Evolutionary conservation across 257 asterid species (phyloP).

Genomic region (Solanum sitiens): DNA sequence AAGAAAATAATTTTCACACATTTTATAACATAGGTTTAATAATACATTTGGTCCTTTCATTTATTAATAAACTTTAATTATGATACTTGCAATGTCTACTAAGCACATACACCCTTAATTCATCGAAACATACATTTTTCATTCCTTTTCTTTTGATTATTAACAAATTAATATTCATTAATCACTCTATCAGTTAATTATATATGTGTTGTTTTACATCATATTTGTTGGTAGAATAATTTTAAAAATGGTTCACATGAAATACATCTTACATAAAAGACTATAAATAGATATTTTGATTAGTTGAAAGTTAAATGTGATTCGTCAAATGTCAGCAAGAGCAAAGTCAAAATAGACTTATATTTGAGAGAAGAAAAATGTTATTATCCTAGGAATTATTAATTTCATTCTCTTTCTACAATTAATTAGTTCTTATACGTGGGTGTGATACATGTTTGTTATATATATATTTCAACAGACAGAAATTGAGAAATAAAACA

Average conservation of each 20-base stretch:
- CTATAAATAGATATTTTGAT: too few species aligned
- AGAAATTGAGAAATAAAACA: conserved; percentile 37
- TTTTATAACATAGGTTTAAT: neutral
- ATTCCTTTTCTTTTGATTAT: neutral
- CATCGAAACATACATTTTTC: neutral
- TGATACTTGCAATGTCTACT: too few species aligned
- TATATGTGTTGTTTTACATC: neutral
- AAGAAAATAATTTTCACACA: neutral
- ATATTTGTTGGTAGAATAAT: neutral
- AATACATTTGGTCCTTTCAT: neutral
- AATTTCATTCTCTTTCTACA: neutral
- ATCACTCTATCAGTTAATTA: neutral
- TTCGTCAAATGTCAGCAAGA: neutral
- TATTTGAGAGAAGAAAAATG: neutral
- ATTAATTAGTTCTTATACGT: neutral
- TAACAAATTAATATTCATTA: neutral
- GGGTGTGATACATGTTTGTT: neutral
- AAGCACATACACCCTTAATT: neutral
- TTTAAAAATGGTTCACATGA: neutral
- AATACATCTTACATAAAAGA: neutral
- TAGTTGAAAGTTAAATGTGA: too few species aligned
- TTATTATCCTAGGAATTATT: neutral
- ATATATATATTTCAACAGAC: neutral
- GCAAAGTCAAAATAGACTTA: too few species aligned
- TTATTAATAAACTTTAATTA: too few species aligned